Evolutionary conservation across 331 rosid genomes (phyloP).

Genomic region (Rhamnella rubrinervis): DNA sequence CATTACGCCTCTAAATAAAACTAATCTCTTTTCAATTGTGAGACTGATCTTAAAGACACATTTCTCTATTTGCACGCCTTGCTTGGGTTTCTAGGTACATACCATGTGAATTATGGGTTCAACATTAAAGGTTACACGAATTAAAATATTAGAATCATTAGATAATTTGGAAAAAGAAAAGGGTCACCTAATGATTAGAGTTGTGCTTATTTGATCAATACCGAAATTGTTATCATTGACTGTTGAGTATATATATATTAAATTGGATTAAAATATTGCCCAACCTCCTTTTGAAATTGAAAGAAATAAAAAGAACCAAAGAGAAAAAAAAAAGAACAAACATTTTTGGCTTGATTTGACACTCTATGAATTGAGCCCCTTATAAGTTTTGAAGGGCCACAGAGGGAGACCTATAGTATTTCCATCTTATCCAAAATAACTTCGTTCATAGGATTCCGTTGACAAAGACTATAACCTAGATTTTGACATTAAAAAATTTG

Average conservation of each 20-base stretch:
- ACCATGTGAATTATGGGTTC: conserved; percentile 28
- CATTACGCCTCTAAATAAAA: no score
- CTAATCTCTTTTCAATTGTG: not conserved
- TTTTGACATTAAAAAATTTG: not conserved
- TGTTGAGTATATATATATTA: not conserved
- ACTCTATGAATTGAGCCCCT: not conserved
- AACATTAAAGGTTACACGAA: not conserved
- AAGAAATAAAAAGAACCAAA: not conserved
- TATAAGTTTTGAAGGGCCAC: not conserved
- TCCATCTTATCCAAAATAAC: not conserved
- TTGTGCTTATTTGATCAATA: conserved; percentile 25
- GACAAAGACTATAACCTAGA: not conserved
- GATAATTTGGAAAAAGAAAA: conserved; percentile 1
- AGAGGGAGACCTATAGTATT: not conserved
- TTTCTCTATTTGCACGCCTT: conserved; percentile 6
- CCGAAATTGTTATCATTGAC: conserved; percentile 31
- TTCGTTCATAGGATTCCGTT: conserved; percentile 3
- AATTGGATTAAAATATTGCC: not conserved
- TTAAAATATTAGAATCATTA: not conserved
- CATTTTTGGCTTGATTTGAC: not conserved
- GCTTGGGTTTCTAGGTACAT: conserved; percentile 1
- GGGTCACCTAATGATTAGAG: conserved; percentile 32
- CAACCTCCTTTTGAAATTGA: not conserved
- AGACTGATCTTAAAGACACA: not conserved
- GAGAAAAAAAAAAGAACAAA: not conserved